Conservation (phyloP, 1,139 yeast genomes). For the Kodamaea sp. region DNA sequence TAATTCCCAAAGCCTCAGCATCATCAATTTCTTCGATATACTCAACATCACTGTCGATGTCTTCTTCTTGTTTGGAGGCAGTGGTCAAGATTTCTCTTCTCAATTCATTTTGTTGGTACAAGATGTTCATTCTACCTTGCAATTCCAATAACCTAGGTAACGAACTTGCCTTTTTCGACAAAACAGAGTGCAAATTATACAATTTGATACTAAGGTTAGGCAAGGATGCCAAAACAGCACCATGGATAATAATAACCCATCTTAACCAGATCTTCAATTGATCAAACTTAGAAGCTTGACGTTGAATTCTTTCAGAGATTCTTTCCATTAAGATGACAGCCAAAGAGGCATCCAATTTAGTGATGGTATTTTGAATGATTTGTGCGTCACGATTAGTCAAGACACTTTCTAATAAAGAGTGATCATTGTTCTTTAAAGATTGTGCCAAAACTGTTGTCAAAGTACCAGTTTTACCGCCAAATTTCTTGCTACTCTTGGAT, state of each 20-base stretch:
- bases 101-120: slow-evolving; percentile 66
- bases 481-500: slow-evolving; percentile 23
- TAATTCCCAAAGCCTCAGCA: slow-evolving; percentile 27
- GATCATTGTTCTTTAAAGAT: slow-evolving; percentile 70
- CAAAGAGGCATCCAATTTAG: slow-evolving; percentile 63
- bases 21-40: slow-evolving; percentile 43
- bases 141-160: slow-evolving; percentile 77
- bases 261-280: slow-evolving; percentile 85
- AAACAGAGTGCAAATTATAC: slow-evolving; percentile 72
- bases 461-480: slow-evolving; percentile 52
- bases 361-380: slow-evolving; percentile 68
- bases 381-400: slow-evolving; percentile 70
- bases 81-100: slow-evolving; percentile 50
- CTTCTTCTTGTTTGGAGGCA: slow-evolving; percentile 23
- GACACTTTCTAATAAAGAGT: slow-evolving; percentile 72
- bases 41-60: slow-evolving; percentile 35
- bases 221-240: slow-evolving; percentile 66
- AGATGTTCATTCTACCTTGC: slow-evolving; percentile 74
- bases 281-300: slow-evolving; percentile 62
- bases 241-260: slow-evolving; percentile 89
- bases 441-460: slow-evolving; percentile 66
- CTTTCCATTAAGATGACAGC: slow-evolving; percentile 77
- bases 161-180: slow-evolving; percentile 69
- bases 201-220: slow-evolving; percentile 68
- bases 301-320: slow-evolving; percentile 77